Evolutionary conservation across 768 basidiomycete genomes (phyloP), one percentile per base, ranked within the genome.

Genomic region (Hygrophorus russula): DNA sequence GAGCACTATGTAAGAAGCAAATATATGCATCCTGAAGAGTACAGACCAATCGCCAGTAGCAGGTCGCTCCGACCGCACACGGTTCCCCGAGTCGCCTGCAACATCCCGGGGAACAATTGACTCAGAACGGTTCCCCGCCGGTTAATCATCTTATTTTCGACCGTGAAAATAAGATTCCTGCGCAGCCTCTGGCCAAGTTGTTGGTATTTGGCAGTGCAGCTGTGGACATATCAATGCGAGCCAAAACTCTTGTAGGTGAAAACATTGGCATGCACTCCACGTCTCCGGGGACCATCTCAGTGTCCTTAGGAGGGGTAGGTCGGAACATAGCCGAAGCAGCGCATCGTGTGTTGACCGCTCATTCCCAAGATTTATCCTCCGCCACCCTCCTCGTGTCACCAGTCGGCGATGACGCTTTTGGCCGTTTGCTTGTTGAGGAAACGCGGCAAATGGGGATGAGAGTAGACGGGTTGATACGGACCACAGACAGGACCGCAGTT

Each of bases 301-400:
- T 93, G 31, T 73, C 82, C 0, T 64, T 87, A 4, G 94, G 94
- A 1, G 94, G 94, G 20, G 94, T 99, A 11, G 92, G 76, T 0
- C 80, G 93, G n/a, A 99, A 99, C 57, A 77, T 99, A 34, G 86
- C 93, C 2, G 92, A 97, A 59, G 88, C 91, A 1, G 73, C 90
- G 5, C 80, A 87, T 56, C 76, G 86, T 20, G 59, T 82, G 4
- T 56, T 80, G 47, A 54, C 63, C 14, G 54, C 64, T 20, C 57
- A 56, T 41, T 60, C 51, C 34, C 55, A 59, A 34, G 59, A 61
- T 5, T 51, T 61, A 7, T 60, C 69, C 5, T 69, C 74, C 1
- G 19, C 38, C 10, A 48, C 49, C 4, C 49, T 89, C 10, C 68
- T 99, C 32, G 63, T 97, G 5, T 76, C 92, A 2, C 76, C 83